Conservation (phyloP, 768 basidiomycete species). For the Suillus subalutaceus region DNA sequence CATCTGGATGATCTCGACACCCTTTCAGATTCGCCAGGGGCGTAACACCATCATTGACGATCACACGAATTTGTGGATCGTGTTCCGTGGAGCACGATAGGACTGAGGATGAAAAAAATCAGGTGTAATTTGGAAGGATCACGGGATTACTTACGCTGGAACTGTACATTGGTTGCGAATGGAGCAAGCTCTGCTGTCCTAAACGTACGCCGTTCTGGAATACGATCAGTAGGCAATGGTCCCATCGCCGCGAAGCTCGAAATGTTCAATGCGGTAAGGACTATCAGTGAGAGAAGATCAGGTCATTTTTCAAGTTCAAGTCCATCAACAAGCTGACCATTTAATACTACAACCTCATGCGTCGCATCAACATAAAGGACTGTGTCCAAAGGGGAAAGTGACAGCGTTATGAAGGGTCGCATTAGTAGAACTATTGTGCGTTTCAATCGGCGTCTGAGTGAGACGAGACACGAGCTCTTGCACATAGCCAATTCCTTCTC, state of each 20-base stretch:
- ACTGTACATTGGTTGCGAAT: constrained; percentile 83
- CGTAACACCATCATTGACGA: constrained; percentile 82
- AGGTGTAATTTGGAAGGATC: constrained; percentile 13
- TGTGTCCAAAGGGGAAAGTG: constrained; percentile 70
- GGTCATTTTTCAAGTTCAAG: neutral
- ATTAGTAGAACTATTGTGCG: constrained; percentile 80
- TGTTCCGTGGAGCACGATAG: constrained; percentile 54
- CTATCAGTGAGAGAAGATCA: constrained; percentile 35
- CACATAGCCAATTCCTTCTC: constrained; percentile 73
- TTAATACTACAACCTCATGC: constrained; percentile 82
- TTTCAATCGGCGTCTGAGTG: constrained; percentile 66
- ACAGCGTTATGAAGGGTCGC: constrained; percentile 67
- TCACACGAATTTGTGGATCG: constrained; percentile 69
- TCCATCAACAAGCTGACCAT: constrained; percentile 48
- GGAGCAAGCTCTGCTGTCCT: constrained; percentile 74
- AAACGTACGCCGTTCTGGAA: constrained; percentile 63
- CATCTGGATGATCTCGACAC: constrained; percentile 71
- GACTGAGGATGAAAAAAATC: constrained; percentile 42
- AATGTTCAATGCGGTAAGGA: constrained; percentile 80
- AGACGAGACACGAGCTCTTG: constrained; percentile 83
- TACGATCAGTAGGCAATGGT: constrained; percentile 70
- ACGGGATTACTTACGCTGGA: constrained; percentile 65
- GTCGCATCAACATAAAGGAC: constrained; percentile 84
- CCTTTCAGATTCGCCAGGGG: constrained; percentile 76
- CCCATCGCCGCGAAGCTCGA: constrained; percentile 66